These are phyloP conservation scores for Ettlia oleoabundans DNA, from an alignment of 139 green algal species.

Conservation along the genomic window DNA sequence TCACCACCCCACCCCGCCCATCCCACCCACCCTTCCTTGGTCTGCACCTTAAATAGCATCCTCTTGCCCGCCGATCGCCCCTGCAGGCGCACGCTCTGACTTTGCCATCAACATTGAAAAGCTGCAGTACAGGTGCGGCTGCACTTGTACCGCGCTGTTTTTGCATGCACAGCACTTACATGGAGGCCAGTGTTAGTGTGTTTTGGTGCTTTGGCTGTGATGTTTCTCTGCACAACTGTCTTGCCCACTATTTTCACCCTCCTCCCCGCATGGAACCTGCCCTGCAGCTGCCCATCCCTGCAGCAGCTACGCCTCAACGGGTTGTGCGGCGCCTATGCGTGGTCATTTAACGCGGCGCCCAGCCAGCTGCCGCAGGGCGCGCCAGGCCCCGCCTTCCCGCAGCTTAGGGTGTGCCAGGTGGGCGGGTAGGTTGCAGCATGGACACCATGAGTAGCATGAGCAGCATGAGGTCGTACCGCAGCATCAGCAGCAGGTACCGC, in stretches of 20 bases:
- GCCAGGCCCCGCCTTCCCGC: not conserved
- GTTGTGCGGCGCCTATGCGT: conserved; percentile 19
- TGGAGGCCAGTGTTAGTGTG: no score
- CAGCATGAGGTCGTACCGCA: not conserved
- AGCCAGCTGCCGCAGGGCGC: not conserved
- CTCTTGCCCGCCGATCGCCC: no score
- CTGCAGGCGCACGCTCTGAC: conserved; percentile 14
- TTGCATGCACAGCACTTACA: no score
- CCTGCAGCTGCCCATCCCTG: not conserved
- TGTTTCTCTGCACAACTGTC: no score
- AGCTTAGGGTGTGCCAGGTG: conserved; percentile 12
- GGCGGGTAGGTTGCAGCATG: not conserved
- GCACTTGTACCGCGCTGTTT: no score
- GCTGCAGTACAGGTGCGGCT: conserved; percentile 33
- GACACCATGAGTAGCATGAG: no score
- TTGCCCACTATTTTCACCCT: no score
- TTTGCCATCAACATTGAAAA: conserved; percentile 25
- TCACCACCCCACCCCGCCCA: no score
- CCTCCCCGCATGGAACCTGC: no score
- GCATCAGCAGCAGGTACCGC: not conserved
- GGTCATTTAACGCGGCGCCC: conserved; percentile 1
- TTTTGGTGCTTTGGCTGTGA: no score
- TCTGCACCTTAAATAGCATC: no score
- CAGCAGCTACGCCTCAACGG: conserved; percentile 24
- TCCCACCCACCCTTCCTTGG: no score